Conservation (phyloP, 208 protist genomes). For the Crithidia brevicula region DNA sequence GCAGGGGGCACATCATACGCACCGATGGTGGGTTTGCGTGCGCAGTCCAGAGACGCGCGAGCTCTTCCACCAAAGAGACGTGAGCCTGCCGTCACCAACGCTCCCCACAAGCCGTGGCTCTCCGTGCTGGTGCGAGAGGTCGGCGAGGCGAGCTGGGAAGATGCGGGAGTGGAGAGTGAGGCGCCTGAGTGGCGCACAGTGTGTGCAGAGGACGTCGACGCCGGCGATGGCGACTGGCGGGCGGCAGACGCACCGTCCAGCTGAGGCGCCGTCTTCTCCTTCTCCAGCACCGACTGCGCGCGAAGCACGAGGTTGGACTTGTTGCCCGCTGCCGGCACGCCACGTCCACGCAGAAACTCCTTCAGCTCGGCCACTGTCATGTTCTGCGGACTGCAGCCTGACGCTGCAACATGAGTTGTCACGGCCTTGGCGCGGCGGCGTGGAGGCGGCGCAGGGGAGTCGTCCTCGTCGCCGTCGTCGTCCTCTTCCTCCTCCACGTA, state of each 20-base stretch:
- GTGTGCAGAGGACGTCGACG: neutral
- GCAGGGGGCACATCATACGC: neutral
- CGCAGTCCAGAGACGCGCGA: conserved; percentile 21
- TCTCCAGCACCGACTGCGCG: conserved; percentile 19
- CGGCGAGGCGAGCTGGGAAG: conserved; percentile 12
- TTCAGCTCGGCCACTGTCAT: conserved; percentile 44
- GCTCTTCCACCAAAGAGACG: conserved; percentile 33
- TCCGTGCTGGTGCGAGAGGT: conserved; percentile 16
- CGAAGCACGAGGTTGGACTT: conserved; percentile 60
- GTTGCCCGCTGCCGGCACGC: conserved; percentile 50
- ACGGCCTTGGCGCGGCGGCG: conserved; percentile 2
- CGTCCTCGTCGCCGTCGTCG: conserved; percentile 15
- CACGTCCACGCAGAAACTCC: conserved; percentile 37
- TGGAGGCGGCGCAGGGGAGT: conserved; percentile 6
- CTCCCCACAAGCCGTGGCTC: conserved; percentile 46
- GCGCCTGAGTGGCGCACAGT: conserved; percentile 1
- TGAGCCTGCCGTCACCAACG: conserved; percentile 44
- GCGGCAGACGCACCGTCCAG: neutral
- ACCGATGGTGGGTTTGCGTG: neutral
- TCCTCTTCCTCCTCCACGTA: conserved; percentile 33
- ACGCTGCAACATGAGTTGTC: neutral
- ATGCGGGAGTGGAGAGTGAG: neutral
- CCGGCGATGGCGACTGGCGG: neutral
- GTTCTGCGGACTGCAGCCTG: conserved; percentile 1
- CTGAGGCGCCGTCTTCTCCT: neutral